Base-by-base conservation (phyloP, 192 early-diverging fungal species). In the Umbelopsis vinacea region DNA sequence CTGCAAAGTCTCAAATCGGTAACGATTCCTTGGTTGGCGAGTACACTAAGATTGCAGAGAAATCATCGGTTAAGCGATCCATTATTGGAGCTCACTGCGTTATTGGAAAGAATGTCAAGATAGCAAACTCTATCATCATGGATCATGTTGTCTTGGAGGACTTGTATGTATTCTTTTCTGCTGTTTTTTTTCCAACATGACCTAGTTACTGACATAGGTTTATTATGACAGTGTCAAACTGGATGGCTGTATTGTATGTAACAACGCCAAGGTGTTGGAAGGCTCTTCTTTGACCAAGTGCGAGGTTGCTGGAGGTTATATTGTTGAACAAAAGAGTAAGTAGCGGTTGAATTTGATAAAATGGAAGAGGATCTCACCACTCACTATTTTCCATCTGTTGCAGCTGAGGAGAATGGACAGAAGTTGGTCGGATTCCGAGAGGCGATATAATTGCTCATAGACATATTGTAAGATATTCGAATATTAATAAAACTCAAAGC, bases 51-150 rank as follows among this genome's bases (percentile, higher is more conserved):
- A 91, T 99, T 54, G 96, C 90, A 46, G 96, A 98, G 70, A 85
- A 94, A 24, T 93, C 94, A n/a, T 91, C 91, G 6, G 89, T 99
- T 52, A 98, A 98, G 81, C 94, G 93, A 69, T 94, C 95, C 21
- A 89, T 95, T 17, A 90, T 99, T 52, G 98, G 98, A 43, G 87
- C 92, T 24, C 96, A 98, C 81, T 93, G 95, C 72, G 78, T 87
- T n/a, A 95, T 99, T 84, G 98, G 98, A 26, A 95, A 94, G 78
- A 94, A 95, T 68, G 95, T 97, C 76, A 98, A 98, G 76, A 94
- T 99, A 72, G 85, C 87, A 47, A 96, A 95, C 79, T 97, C 92
- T n/a, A 89, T 99, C 46, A 83, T 99, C 48, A 96, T 98, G 95
- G 97, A 99, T 79, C 87, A 97, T 73, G 91, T 92, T 11, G 89